These are phyloP conservation scores for Calonectria montana DNA, from an alignment of 2,329 filamentous ascomycete species.

Conservation along the genomic window DNA sequence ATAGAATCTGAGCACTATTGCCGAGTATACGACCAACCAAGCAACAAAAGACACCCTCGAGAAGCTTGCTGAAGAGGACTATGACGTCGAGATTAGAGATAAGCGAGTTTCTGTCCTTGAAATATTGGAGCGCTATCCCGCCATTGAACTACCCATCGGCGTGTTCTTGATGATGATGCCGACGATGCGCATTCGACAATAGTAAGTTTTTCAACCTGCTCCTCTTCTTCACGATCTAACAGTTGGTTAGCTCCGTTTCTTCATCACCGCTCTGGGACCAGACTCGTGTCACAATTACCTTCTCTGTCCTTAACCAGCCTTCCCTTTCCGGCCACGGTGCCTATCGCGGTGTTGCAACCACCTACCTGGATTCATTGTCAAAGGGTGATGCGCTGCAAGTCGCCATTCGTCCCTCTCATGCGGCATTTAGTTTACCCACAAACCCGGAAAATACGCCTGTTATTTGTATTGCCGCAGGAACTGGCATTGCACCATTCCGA, in stretches of 20 bases:
- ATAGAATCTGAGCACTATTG: conserved; percentile 52
- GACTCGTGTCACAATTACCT: conserved; percentile 71
- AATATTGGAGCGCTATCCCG: conserved; percentile 71
- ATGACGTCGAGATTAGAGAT: conserved; percentile 58
- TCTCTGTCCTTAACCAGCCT: conserved; percentile 69
- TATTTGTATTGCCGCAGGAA: conserved; percentile 62
- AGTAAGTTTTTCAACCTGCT: conserved; percentile 50
- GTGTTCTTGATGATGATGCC: conserved; percentile 78
- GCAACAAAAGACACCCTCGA: conserved; percentile 55
- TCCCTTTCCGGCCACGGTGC: conserved; percentile 60
- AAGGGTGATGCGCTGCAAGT: conserved; percentile 58
- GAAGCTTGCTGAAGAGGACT: conserved; percentile 57
- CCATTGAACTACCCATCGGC: conserved; percentile 69
- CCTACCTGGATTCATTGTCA: conserved; percentile 64
- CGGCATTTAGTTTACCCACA: conserved; percentile 61
- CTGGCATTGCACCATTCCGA: conserved; percentile 70
- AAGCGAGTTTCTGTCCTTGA: conserved; percentile 75
- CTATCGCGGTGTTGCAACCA: conserved; percentile 69
- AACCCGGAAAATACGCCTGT: conserved; percentile 58
- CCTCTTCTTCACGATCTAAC: conserved; percentile 42
- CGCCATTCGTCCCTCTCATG: conserved; percentile 55
- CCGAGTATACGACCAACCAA: conserved; percentile 59
- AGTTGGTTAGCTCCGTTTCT: conserved; percentile 68
- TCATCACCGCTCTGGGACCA: conserved; percentile 74
- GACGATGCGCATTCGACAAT: conserved; percentile 81